Evolutionary conservation across 2,329 filamentous ascomycete genomes (phyloP), one percentile per base, ranked within the genome.

Genomic region (Pseudogymnoascus sp.): DNA sequence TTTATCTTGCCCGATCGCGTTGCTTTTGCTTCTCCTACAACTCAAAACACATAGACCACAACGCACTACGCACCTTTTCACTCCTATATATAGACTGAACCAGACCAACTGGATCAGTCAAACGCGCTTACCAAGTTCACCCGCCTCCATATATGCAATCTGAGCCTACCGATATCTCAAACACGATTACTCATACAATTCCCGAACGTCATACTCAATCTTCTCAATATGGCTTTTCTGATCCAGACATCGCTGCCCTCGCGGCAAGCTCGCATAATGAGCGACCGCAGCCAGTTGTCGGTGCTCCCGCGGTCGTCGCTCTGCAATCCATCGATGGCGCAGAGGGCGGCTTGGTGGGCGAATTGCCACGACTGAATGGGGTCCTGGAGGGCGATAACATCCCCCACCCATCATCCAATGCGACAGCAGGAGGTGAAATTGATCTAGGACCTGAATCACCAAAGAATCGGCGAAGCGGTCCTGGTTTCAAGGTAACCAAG

Each of bases 81-180:
- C 60, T 10, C 60, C 8, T 21, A 45, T 35, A 16, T 35, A 49
- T 21, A 61, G 37, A 35, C 43, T 52, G 43, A 55, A 33, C 35
- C 60, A 52, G 21, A 61, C 19, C 60, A 60, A 62, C 69, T 69
- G 71, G 72, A 67, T 72, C 71, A 73, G 72, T 73, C 72, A 68
- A 65, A 63, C 29, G 49, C 63, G 43, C 41, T 45, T 65, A 49
- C 63, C 41, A 64, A 39, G 55, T 65, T 58, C 62, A 61, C 31
- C 67, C 71, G 74, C 73, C 73, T 73, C 79, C 75, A 83, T 87
- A 81, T 84, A 87, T 87, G 84, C 84, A 86, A 78, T 78, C 77
- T 81, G 81, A 80, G 79, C 77, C 77, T 67, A 71, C 71, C 69
- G 77, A 79, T 73, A 76, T 71, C 79, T 75, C 76, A 74, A 72